phyloP scores from a whole-genome alignment of 192 early-diverging fungal genomes.

The Coemansia sp. region DNA sequence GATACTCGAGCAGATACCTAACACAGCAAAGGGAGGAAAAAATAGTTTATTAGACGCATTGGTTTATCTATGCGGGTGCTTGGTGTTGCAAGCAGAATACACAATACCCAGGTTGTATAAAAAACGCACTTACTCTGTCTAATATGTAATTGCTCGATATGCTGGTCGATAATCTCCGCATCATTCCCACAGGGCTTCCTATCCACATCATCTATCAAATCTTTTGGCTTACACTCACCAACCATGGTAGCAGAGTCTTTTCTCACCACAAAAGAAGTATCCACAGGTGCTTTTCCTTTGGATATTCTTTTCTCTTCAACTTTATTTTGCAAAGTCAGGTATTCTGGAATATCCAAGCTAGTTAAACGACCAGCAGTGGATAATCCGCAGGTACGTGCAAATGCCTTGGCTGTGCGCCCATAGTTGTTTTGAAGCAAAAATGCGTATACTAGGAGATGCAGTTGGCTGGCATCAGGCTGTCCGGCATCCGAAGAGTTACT shows the following conservation, averaged over 20 bases:
- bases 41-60: conserved; percentile 4
- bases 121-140: conserved; percentile 32
- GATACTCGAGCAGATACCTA: conserved; percentile 44
- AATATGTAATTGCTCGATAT: conserved; percentile 45
- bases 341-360: conserved; percentile 8
- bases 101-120: neutral
- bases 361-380: conserved; percentile 23
- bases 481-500: no score
- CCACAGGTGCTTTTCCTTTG: no score
- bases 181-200: no score
- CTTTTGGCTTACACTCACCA: no score
- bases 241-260: conserved; percentile 14
- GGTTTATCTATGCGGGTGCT: neutral
- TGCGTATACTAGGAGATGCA: conserved; percentile 44
- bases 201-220: no score
- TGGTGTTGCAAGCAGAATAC: neutral
- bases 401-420: conserved; percentile 39
- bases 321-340: conserved; percentile 18
- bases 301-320: no score
- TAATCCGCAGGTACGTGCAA: conserved; percentile 35
- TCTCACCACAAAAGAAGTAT: no score
- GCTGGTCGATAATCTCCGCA: conserved; percentile 43
- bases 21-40: neutral
- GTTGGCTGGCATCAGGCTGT: conserved; percentile 23
- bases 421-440: conserved; percentile 47